These are phyloP conservation scores for Coprinellus aureogranulatus DNA, from an alignment of 768 basidiomycete genomes.

Conservation along the genomic window DNA sequence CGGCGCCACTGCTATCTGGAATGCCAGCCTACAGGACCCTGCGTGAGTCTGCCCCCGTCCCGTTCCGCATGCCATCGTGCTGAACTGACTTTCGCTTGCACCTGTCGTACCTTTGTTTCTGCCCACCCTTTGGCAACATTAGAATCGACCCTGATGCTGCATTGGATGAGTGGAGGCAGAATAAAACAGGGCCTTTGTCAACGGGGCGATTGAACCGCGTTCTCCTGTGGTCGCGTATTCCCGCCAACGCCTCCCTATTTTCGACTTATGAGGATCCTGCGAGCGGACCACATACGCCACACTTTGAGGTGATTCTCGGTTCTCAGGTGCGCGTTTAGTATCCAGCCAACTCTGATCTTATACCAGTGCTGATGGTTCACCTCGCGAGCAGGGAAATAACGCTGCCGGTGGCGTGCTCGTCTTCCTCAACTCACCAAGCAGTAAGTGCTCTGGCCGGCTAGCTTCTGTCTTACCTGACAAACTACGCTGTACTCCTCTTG, in stretches of 20 bases:
- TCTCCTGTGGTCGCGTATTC: conserved; percentile 20
- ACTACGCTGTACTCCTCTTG: neutral
- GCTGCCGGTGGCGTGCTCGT: neutral
- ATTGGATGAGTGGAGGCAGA: conserved; percentile 20
- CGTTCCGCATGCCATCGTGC: neutral
- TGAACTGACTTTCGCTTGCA: too few species aligned
- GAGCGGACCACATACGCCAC: conserved; percentile 20
- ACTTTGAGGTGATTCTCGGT: conserved; percentile 12
- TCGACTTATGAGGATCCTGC: conserved; percentile 19
- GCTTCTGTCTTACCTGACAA: neutral
- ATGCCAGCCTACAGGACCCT: neutral
- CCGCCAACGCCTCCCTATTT: conserved; percentile 16
- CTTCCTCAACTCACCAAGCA: neutral
- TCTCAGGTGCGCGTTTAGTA: neutral
- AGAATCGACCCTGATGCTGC: conserved; percentile 11
- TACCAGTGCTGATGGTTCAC: neutral
- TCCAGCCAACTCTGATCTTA: neutral
- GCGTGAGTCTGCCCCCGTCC: neutral
- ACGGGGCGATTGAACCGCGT: conserved; percentile 15
- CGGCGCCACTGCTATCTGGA: neutral
- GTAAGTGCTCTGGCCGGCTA: neutral
- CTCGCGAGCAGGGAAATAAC: too few species aligned
- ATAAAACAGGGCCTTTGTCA: conserved; percentile 19
- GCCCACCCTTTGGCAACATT: too few species aligned
- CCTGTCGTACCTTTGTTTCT: too few species aligned